Conservation (phyloP, 306 rosid species). For the Fragaria nilgerrensis region DNA sequence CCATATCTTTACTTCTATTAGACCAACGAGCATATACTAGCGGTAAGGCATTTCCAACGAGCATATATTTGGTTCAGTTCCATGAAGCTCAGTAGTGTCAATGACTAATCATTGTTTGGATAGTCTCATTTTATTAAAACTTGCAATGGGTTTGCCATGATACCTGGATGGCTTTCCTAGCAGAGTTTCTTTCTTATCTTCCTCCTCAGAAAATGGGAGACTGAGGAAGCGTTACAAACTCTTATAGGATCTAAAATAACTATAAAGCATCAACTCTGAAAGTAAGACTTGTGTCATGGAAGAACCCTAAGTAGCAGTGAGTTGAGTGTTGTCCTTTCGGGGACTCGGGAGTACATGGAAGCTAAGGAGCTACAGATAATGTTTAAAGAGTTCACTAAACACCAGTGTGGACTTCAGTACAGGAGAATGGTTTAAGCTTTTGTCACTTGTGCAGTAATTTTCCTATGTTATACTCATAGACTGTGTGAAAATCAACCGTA, state of each 20-base stretch:
- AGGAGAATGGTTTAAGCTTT: background rate
- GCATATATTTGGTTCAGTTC: background rate
- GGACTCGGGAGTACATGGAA: constrained; percentile 43
- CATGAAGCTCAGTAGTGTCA: background rate
- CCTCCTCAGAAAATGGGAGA: background rate
- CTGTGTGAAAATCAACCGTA: background rate
- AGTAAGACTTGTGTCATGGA: background rate
- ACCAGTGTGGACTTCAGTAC: constrained; percentile 38
- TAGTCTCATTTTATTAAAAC: background rate
- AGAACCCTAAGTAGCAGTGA: constrained; percentile 7
- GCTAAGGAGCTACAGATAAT: constrained; percentile 42
- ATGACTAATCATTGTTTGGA: background rate
- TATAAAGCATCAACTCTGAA: background rate
- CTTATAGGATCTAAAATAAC: background rate
- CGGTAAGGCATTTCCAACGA: too few relatives aligned
- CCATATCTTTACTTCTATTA: too few relatives aligned
- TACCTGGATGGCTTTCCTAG: background rate
- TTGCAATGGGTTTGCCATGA: background rate
- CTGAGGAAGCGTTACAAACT: background rate
- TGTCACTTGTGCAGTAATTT: background rate
- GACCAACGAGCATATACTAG: too few relatives aligned
- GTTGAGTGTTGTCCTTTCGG: constrained; percentile 43
- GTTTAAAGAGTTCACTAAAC: constrained; percentile 44
- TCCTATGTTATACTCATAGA: background rate
- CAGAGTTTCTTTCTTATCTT: background rate